Conservation (phyloP, 768 basidiomycete genomes). For the Pisolithus orientalis region DNA sequence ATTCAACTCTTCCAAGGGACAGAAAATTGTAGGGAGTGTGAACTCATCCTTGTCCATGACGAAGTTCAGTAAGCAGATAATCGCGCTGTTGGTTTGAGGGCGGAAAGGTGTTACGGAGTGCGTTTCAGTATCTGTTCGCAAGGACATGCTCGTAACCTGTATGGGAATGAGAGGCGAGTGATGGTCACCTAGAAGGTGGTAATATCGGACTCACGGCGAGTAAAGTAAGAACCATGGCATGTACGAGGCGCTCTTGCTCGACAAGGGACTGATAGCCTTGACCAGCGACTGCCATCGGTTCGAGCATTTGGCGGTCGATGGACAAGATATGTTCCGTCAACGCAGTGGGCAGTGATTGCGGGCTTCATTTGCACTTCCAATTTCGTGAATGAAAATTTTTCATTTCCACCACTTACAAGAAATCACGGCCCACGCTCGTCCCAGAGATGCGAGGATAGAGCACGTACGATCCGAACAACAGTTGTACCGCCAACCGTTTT, state of each 20-base stretch:
- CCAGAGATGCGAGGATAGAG: conserved; percentile 35
- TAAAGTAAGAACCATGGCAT: conserved; percentile 32
- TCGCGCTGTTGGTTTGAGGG: conserved; percentile 39
- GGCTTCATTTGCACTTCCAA: conserved; percentile 6
- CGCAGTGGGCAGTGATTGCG: conserved; percentile 8
- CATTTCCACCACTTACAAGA: conserved; percentile 13
- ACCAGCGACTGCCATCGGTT: conserved; percentile 3
- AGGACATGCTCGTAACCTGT: conserved; percentile 19
- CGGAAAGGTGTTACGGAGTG: conserved; percentile 25
- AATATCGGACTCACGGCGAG: conserved; percentile 26
- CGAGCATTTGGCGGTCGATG: conserved; percentile 11
- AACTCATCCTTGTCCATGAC: conserved; percentile 29
- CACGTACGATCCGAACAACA: conserved; percentile 52
- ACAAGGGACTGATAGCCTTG: conserved; percentile 6
- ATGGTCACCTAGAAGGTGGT: neutral
- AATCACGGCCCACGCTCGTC: conserved; percentile 7
- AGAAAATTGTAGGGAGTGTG: conserved; percentile 2
- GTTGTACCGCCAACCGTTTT: conserved; percentile 48
- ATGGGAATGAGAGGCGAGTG: neutral
- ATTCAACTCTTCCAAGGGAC: conserved; percentile 28
- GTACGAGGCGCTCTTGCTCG: conserved; percentile 24
- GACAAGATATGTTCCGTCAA: conserved; percentile 17
- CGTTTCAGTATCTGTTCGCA: neutral
- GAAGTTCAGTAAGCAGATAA: conserved; percentile 40
- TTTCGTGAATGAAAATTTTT: neutral